phyloP scores from a whole-genome alignment of 2,329 filamentous ascomycete genomes.

The Alternaria brassicicola region DNA sequence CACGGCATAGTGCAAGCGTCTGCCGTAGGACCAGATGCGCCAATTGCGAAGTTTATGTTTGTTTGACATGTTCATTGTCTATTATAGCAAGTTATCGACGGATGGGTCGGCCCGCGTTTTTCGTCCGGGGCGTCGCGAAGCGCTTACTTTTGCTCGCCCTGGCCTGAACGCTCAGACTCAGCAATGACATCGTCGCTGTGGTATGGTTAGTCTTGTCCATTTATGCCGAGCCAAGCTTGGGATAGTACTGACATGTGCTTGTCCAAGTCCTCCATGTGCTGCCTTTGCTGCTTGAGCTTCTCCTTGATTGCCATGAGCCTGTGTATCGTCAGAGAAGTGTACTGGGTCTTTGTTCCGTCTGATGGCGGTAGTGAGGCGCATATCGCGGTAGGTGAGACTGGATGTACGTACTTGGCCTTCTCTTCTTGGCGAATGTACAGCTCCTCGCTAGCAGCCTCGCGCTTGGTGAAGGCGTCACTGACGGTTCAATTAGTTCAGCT shows the following conservation, averaged over 20 bases:
- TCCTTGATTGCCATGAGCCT: constrained; percentile 72
- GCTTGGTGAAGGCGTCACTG: constrained; percentile 91
- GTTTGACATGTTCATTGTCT: constrained; percentile 11
- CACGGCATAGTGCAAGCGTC: not conserved
- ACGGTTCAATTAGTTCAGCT: constrained; percentile 15
- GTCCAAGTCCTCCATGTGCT: constrained; percentile 83
- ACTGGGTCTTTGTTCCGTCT: not conserved
- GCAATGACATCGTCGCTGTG: constrained; percentile 77
- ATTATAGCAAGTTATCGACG: constrained; percentile 4
- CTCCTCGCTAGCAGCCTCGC: constrained; percentile 86
- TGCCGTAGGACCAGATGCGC: not conserved
- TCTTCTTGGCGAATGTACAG: constrained; percentile 85
- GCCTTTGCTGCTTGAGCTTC: constrained; percentile 75
- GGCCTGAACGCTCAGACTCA: constrained; percentile 65
- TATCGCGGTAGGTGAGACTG: not conserved
- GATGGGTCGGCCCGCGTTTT: constrained; percentile 2
- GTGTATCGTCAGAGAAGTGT: constrained; percentile 19
- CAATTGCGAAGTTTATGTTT: not conserved
- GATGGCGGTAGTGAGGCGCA: not conserved
- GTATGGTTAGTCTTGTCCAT: constrained; percentile 20
- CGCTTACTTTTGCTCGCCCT: constrained; percentile 63
- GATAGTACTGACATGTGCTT: constrained; percentile 74
- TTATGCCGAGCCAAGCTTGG: not conserved
- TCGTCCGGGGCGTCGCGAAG: not conserved
- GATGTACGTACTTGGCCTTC: constrained; percentile 71